phyloP scores from a whole-genome alignment of 192 early-diverging fungal genomes.

The Gamsiella multidivaricata region DNA sequence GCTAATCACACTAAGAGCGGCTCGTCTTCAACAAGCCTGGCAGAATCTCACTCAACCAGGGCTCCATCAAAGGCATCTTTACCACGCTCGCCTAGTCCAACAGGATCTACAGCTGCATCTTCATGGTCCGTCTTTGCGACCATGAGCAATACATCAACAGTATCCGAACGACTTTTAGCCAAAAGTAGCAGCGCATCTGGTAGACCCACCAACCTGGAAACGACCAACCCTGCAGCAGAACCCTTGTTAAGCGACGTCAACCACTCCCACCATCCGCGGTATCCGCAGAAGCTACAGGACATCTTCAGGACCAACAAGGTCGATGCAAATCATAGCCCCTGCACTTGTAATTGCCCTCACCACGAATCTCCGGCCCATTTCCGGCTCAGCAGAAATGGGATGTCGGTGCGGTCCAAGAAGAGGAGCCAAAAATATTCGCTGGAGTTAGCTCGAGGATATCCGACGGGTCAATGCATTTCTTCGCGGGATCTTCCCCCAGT shows the following conservation, averaged over 20 bases:
- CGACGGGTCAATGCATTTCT: slow-evolving; percentile 23
- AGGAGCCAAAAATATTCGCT: slow-evolving; percentile 8
- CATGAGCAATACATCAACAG: slow-evolving; percentile 13
- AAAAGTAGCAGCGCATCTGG: neutral
- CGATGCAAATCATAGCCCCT: neutral
- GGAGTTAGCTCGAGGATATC: slow-evolving; percentile 27
- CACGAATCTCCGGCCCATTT: neutral
- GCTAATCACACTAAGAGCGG: no score
- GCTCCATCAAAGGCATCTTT: neutral
- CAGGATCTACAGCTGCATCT: neutral
- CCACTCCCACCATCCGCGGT: neutral
- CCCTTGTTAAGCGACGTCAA: neutral
- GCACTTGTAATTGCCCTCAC: slow-evolving; percentile 15
- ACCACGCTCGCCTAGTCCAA: neutral
- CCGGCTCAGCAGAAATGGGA: neutral
- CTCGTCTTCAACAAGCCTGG: no score
- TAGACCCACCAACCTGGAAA: neutral
- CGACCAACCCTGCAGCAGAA: neutral
- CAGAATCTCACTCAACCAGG: neutral
- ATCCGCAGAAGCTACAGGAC: slow-evolving; percentile 2
- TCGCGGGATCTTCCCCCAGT: slow-evolving; percentile 15
- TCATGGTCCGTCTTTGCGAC: slow-evolving; percentile 31
- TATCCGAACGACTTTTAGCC: slow-evolving; percentile 4
- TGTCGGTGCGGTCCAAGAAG: slow-evolving; percentile 6
- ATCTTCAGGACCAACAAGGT: slow-evolving; percentile 1